A percentile compares a stretch with the other conserved stretches of the same genome.
These are phyloP conservation scores for Sphaerulina populicola DNA, from an alignment of 2,329 filamentous ascomycete genomes.

Conservation along the genomic window DNA sequence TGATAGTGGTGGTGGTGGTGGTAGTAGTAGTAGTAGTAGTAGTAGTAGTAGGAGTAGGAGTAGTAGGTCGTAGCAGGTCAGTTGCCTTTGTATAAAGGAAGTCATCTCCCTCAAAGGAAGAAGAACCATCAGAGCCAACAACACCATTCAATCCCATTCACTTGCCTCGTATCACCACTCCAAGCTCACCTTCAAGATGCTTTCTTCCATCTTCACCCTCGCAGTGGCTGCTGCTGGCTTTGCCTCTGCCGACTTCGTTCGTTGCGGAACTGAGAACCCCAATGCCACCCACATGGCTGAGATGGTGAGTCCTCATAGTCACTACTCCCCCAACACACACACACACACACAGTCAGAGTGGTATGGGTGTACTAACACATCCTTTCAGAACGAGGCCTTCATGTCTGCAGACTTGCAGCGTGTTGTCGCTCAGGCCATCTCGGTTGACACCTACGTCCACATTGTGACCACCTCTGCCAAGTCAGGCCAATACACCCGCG, in stretches of 20 bases:
- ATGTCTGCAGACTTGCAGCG: constrained; percentile 7
- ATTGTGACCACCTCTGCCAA: constrained; percentile 34
- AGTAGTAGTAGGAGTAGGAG: no score
- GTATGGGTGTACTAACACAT: no score
- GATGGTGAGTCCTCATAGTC: neutral
- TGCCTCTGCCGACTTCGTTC: constrained; percentile 16
- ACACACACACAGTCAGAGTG: no score
- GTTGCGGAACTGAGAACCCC: constrained; percentile 17
- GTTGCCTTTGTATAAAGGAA: constrained; percentile 10
- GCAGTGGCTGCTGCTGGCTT: constrained; percentile 8
- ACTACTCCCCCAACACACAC: no score
- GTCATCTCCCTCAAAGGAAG: neutral
- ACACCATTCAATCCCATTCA: constrained; percentile 3
- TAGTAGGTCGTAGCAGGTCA: neutral
- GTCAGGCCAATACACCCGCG: constrained; percentile 31
- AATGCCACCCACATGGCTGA: constrained; percentile 13
- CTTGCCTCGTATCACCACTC: neutral
- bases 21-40: no score
- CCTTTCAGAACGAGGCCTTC: constrained; percentile 14
- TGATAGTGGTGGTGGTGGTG: neutral
- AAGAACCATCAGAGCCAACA: constrained; percentile 8
- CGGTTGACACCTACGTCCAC: constrained; percentile 34
- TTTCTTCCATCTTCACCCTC: constrained; percentile 10
- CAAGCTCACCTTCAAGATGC: constrained; percentile 10
- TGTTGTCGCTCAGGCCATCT: constrained; percentile 5